phyloP scores from a whole-genome alignment of 2,329 filamentous ascomycete species.

The Parafenestella ontariensis region DNA sequence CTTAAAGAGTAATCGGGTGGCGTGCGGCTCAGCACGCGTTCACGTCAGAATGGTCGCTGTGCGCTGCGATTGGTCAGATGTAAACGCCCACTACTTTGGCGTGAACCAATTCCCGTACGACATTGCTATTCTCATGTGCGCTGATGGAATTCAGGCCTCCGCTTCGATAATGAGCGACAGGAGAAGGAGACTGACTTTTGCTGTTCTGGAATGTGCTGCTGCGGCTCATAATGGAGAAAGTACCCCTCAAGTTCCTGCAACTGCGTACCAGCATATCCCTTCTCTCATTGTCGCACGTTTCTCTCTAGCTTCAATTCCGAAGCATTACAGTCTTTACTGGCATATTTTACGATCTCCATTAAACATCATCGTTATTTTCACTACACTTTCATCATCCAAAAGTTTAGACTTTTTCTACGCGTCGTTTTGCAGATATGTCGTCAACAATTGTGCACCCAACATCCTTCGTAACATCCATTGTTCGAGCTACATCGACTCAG shows the following conservation, averaged over 20 bases:
- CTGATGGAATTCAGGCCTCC: slow-evolving; percentile 2
- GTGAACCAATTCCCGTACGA: slow-evolving; percentile 27
- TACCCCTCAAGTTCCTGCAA: background rate
- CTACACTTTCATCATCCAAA: no score
- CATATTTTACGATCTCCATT: background rate
- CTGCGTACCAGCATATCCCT: background rate
- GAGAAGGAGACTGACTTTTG: slow-evolving; percentile 7
- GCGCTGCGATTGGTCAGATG: slow-evolving; percentile 16
- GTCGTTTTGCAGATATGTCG: background rate
- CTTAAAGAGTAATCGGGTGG: slow-evolving; percentile 11
- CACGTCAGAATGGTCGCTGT: background rate
- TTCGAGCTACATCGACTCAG: background rate
- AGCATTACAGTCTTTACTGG: slow-evolving; percentile 9
- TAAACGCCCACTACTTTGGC: slow-evolving; percentile 21
- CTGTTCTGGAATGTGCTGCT: background rate
- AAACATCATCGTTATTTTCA: no score
- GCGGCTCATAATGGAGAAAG: background rate
- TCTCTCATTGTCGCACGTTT: background rate
- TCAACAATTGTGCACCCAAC: background rate
- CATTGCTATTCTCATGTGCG: slow-evolving; percentile 2
- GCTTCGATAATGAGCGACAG: background rate
- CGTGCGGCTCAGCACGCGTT: slow-evolving; percentile 14
- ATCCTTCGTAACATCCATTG: background rate
- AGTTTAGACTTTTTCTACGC: no score
- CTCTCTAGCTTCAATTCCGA: background rate